Percentiles rank a stretch among this genome's conserved stretches.
Evolutionary conservation across 2,329 filamentous ascomycete species (phyloP).

Genomic region (Beauveria brongniartii): DNA sequence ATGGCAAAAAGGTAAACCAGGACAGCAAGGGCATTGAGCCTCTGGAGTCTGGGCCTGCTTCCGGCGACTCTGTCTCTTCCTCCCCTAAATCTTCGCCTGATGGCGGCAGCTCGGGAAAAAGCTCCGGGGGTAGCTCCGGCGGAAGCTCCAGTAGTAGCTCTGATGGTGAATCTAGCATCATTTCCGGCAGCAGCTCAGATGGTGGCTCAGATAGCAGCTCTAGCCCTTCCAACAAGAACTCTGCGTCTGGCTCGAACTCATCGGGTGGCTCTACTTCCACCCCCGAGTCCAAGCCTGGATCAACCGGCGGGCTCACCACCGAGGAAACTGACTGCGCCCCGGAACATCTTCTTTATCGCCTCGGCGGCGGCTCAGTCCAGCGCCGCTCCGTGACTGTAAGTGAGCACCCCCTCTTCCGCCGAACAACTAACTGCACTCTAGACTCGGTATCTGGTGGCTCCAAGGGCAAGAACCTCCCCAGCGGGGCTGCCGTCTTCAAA

Average conservation of each 20-base stretch:
- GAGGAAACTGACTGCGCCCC: background rate
- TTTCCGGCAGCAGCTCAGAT: too few species aligned
- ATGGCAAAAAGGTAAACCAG: conserved; percentile 5
- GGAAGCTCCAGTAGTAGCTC: background rate
- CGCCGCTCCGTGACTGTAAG: conserved; percentile 17
- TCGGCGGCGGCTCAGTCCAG: conserved; percentile 12
- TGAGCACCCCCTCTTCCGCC: conserved; percentile 16
- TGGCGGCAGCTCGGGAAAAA: background rate
- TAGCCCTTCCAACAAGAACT: background rate
- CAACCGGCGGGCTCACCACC: background rate
- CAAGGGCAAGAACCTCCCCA: background rate
- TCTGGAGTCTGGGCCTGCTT: background rate
- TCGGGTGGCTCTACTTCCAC: background rate
- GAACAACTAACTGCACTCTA: conserved; percentile 21
- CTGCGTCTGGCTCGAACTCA: background rate
- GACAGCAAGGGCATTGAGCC: background rate
- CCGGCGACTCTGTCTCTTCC: background rate
- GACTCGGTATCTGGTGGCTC: conserved; percentile 11
- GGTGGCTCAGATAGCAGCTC: background rate
- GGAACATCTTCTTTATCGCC: conserved; percentile 13
- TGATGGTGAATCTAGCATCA: too few species aligned
- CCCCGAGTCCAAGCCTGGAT: background rate
- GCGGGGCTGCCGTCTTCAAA: conserved; percentile 4
- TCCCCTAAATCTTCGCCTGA: background rate
- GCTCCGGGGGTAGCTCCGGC: background rate